A percentile compares a stretch with the other conserved stretches of the same genome.
Evolutionary conservation across 1,284 basidiomycete genomes (phyloP).

Genomic region (Meira nashicola): DNA sequence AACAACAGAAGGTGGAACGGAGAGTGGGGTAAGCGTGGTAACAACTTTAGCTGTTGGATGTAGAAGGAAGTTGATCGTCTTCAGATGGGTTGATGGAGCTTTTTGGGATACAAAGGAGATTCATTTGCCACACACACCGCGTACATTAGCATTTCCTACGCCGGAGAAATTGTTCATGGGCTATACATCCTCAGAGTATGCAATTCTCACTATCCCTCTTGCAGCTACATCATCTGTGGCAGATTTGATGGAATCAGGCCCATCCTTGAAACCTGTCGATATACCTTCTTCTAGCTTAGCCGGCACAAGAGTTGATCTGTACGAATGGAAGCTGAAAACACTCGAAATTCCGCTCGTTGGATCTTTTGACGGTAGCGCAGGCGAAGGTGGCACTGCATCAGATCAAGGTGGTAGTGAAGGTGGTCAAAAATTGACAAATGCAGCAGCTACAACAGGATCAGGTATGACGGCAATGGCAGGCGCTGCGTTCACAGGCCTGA

Average conservation of each 20-base stretch:
- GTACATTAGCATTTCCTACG: conserved; percentile 67
- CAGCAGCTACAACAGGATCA: conserved; percentile 1
- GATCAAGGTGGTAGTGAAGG: neutral
- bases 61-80: conserved; percentile 74
- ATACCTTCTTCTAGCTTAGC: conserved; percentile 2
- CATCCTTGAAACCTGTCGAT: neutral
- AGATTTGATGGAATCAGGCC: conserved; percentile 4
- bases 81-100: conserved; percentile 76
- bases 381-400: neutral
- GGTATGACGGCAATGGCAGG: conserved; percentile 38
- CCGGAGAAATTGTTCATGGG: conserved; percentile 63
- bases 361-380: neutral
- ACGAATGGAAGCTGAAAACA: conserved; percentile 1
- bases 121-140: conserved; percentile 74
- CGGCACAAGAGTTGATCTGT: conserved; percentile 6
- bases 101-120: conserved; percentile 69
- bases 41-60: conserved; percentile 80
- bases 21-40: conserved; percentile 54
- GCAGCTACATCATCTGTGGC: conserved; percentile 21
- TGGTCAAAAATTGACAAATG: conserved; percentile 3
- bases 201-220: conserved; percentile 63
- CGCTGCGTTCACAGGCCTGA: conserved; percentile 70
- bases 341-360: conserved; percentile 5
- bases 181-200: conserved; percentile 70
- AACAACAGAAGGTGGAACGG: neutral